Evolutionary conservation across 495 filamentous ascomycete species (phyloP), one percentile per base, ranked within the genome.

Genomic region (Aspergillus homomorphus): DNA sequence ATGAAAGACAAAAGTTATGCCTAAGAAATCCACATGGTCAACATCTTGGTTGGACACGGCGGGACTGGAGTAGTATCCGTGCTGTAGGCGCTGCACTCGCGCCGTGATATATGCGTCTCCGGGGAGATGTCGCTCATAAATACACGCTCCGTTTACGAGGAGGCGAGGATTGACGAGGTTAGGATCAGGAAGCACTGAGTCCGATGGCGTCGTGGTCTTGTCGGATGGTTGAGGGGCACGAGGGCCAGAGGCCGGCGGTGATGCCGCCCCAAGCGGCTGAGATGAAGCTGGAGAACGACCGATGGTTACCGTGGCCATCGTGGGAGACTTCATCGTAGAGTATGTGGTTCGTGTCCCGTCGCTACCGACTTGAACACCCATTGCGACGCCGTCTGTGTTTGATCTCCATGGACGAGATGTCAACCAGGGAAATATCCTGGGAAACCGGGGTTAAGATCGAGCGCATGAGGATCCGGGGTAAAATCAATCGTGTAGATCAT

Each of bases 11-110:
- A 83, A 82, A 46, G 68, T 73, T 21, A 82, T 62, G 0, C 72
- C 77, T n/a, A 82, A 69, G 51, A 83, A 83, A 46, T 80, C 78
- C 19, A 82, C 77, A 56, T 79, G 62, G 30, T 76, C 62, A n/a
- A 73, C 65, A 45, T 72, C 68, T 4, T 58, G 51, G 43, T 79
- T 77, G 12, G 78, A 77, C 0, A 80, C 70, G 1, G 68, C 66
- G 0, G 66, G 46, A 50, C 66, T 77, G 19, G 73, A 67, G 62
- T 79, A 83, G 57, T 65, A 78, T 18, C 79, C 80, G 64, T 80
- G 77, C 58, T 83, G 80, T 9, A 82, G 72, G 1, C 80, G 77
- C 49, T 79, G 72, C 26, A 79, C 71, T 45, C 82, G 77, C 0
- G 76, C 79, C 0, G 78, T 79, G 54, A 81, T 74, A 57, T 79